A percentile compares a stretch with the other conserved stretches of the same genome.
Conservation (phyloP, 163 green algal species). For the Smithsoniella earleae region DNA sequence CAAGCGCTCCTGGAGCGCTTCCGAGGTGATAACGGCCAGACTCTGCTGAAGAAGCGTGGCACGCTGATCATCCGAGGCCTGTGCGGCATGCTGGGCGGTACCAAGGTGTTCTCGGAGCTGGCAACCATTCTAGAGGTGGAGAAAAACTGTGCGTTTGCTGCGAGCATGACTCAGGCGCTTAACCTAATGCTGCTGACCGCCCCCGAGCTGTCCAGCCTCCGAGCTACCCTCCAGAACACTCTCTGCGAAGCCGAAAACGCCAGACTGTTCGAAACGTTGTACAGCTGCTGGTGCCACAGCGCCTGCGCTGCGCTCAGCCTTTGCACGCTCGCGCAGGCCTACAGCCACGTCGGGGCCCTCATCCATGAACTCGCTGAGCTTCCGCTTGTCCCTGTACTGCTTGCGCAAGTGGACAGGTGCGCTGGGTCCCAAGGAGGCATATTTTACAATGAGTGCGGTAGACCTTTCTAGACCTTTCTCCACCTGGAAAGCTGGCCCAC, state of each 20-base stretch:
- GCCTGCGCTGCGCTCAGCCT: conserved; percentile 62
- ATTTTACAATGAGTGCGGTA: no score
- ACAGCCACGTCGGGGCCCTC: conserved; percentile 58
- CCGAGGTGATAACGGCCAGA: conserved; percentile 48
- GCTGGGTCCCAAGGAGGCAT: not conserved
- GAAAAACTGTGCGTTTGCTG: conserved; percentile 71
- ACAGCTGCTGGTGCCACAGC: conserved; percentile 70
- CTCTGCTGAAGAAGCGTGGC: conserved; percentile 64
- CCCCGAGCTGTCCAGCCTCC: conserved; percentile 56
- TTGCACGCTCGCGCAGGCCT: conserved; percentile 69
- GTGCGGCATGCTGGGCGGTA: conserved; percentile 50
- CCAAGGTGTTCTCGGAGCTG: conserved; percentile 61
- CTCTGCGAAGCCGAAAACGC: conserved; percentile 39
- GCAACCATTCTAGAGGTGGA: conserved; percentile 57
- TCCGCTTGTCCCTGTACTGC: conserved; percentile 54
- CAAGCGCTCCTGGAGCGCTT: conserved; percentile 48
- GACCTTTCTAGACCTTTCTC: no score
- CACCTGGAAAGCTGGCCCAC: no score
- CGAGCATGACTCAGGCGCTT: conserved; percentile 69
- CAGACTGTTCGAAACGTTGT: conserved; percentile 60
- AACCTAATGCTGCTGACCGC: conserved; percentile 89
- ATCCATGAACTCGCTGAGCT: conserved; percentile 51
- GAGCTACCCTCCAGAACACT: conserved; percentile 36
- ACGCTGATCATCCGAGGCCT: conserved; percentile 62
- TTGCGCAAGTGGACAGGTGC: conserved; percentile 44